phyloP scores from a whole-genome alignment of 768 basidiomycete genomes.

The Xerocomus spinulosus region DNA sequence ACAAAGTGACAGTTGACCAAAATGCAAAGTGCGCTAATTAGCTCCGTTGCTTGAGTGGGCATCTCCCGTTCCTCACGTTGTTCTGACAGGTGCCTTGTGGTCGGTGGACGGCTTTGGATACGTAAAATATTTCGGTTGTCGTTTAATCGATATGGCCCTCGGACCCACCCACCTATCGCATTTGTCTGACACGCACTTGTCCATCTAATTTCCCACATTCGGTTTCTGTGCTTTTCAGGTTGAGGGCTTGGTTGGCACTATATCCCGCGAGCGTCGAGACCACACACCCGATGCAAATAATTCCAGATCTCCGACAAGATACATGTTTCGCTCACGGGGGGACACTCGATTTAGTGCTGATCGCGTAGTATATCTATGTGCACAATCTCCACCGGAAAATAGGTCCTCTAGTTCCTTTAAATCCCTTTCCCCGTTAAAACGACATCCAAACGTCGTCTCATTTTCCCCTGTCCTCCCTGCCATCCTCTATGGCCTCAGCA shows the following conservation, averaged over 20 bases:
- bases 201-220: conserved; percentile 33
- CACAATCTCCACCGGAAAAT: conserved; percentile 35
- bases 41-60: conserved; percentile 25
- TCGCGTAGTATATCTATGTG: conserved; percentile 39
- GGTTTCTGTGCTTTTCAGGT: conserved; percentile 29
- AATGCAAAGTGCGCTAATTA: conserved; percentile 34
- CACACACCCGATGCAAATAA: conserved; percentile 31
- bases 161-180: conserved; percentile 35
- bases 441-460: conserved; percentile 23
- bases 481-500: conserved; percentile 23
- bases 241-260: conserved; percentile 31
- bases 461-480: conserved; percentile 19
- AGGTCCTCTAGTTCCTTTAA: conserved; percentile 27
- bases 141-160: conserved; percentile 37
- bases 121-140: conserved; percentile 35
- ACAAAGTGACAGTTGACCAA: conserved; percentile 23
- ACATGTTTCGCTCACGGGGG: conserved; percentile 32
- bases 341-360: conserved; percentile 37
- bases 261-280: conserved; percentile 37
- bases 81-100: conserved; percentile 33
- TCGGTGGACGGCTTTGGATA: conserved; percentile 25
- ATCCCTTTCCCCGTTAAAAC: conserved; percentile 23
- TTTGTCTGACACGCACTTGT: conserved; percentile 28
- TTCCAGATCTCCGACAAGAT: conserved; percentile 38
- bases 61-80: conserved; percentile 26